Conservation (phyloP, 306 rosid species). For the Vachellia collinsii region DNA sequence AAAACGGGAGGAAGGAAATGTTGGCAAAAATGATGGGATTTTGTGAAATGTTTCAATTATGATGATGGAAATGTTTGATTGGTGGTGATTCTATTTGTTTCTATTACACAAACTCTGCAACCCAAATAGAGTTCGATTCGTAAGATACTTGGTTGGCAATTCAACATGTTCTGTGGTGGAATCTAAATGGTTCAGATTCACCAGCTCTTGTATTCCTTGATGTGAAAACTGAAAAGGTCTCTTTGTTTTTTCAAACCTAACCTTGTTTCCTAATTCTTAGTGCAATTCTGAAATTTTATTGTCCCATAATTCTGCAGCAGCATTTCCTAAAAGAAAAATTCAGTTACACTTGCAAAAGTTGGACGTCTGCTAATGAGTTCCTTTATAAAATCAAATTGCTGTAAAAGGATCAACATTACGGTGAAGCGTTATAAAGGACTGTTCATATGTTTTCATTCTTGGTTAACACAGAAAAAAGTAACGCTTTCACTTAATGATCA, state of each 20-base stretch:
- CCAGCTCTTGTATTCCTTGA: not conserved
- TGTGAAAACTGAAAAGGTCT: not conserved
- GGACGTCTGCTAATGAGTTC: not conserved
- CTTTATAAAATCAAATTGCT: not conserved
- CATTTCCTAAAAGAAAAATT: not conserved
- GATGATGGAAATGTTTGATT: not conserved
- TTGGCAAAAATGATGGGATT: constrained; percentile 4
- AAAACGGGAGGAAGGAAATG: constrained; percentile 35
- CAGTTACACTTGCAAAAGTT: not conserved
- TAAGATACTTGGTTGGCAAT: not conserved
- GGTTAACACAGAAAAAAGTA: not conserved
- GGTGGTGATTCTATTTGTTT: not conserved
- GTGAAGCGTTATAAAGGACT: not conserved
- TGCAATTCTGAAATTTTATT: not conserved
- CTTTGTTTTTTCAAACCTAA: not conserved
- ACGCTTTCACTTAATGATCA: not conserved
- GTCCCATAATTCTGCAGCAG: not conserved
- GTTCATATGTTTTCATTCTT: not conserved
- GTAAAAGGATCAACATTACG: not conserved
- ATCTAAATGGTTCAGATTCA: constrained; percentile 20
- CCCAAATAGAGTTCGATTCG: not conserved
- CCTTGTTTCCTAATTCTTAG: not conserved
- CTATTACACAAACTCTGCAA: not conserved
- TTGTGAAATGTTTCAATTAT: not conserved
- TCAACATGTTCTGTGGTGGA: not conserved